Percentiles rank a stretch among this genome's conserved stretches.
Evolutionary conservation across 768 basidiomycete species (phyloP).

Genomic region (Tricholoma bakamatsutake): DNA sequence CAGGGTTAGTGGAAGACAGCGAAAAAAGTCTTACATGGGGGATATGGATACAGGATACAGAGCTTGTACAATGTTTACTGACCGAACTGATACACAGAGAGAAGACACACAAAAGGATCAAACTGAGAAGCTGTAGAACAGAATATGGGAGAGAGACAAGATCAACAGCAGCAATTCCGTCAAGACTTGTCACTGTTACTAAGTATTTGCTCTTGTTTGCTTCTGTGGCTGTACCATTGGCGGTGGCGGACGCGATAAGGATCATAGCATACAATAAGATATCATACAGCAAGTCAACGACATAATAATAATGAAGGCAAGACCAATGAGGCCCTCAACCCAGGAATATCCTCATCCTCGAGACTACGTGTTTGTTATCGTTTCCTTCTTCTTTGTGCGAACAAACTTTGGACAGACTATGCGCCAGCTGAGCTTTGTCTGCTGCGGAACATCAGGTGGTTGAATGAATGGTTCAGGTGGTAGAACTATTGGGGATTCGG

Average conservation of each 20-base stretch:
- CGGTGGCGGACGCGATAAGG: too few species aligned
- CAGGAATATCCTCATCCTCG: background rate
- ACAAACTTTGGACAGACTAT: background rate
- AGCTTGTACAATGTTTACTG: slow-evolving; percentile 19
- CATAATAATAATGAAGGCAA: too few species aligned
- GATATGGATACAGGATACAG: slow-evolving; percentile 18
- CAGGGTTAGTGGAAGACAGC: slow-evolving; percentile 16
- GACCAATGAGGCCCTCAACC: too few species aligned
- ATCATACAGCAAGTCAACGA: too few species aligned
- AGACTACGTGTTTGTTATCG: background rate
- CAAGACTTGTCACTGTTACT: slow-evolving; percentile 6
- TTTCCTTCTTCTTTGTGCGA: background rate
- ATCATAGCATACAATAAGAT: too few species aligned
- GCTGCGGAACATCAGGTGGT: background rate
- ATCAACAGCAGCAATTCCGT: background rate
- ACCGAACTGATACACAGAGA: slow-evolving; percentile 17
- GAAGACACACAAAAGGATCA: slow-evolving; percentile 13
- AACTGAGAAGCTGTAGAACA: slow-evolving; percentile 4
- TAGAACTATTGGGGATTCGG: background rate
- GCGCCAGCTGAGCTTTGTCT: background rate
- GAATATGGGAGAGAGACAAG: slow-evolving; percentile 6
- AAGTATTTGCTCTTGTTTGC: slow-evolving; percentile 16
- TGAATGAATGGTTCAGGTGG: background rate
- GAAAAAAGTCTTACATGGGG: slow-evolving; percentile 20
- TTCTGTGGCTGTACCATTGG: background rate